Evolutionary conservation across 2,329 filamentous ascomycete species (phyloP).

Genomic region (Dactylellina haptotyla): DNA sequence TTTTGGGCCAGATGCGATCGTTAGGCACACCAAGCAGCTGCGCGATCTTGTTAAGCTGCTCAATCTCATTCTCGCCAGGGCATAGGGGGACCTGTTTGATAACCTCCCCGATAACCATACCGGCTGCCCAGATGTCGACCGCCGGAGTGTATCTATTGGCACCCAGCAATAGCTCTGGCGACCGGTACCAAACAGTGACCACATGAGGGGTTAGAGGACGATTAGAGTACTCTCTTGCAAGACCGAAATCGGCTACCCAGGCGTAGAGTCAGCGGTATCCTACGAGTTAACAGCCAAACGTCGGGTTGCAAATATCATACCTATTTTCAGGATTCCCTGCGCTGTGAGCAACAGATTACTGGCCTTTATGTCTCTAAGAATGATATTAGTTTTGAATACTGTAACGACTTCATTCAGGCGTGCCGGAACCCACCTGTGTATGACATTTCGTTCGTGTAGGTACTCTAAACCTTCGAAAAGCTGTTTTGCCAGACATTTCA

Average conservation of each 20-base stretch:
- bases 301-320: slow-evolving; percentile 53
- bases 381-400: slow-evolving; percentile 20
- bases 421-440: slow-evolving; percentile 58
- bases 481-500: slow-evolving; percentile 61
- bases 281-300: too few relatives aligned
- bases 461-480: slow-evolving; percentile 61
- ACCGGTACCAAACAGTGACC: slow-evolving; percentile 98
- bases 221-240: slow-evolving; percentile 60
- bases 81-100: slow-evolving; percentile 71
- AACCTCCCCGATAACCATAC: slow-evolving; percentile 96
- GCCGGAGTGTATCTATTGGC: slow-evolving; percentile 94
- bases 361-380: slow-evolving; percentile 60
- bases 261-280: too few relatives aligned
- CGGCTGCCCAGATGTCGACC: slow-evolving; percentile 96
- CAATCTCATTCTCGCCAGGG: slow-evolving; percentile 59
- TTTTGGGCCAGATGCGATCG: slow-evolving; percentile 59
- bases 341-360: slow-evolving; percentile 60
- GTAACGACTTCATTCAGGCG: neutral
- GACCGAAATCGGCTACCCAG: slow-evolving; percentile 60
- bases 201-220: slow-evolving; percentile 67
- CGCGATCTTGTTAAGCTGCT: slow-evolving; percentile 60
- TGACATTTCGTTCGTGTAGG: slow-evolving; percentile 60
- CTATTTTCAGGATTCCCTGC: slow-evolving; percentile 60
- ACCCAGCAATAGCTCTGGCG: slow-evolving; percentile 89
- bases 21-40: slow-evolving; percentile 60